A percentile compares a stretch with the other conserved stretches of the same genome.
Evolutionary conservation across 164 flowering plant species (phyloP).

Genomic region (Vitis rupestris): DNA sequence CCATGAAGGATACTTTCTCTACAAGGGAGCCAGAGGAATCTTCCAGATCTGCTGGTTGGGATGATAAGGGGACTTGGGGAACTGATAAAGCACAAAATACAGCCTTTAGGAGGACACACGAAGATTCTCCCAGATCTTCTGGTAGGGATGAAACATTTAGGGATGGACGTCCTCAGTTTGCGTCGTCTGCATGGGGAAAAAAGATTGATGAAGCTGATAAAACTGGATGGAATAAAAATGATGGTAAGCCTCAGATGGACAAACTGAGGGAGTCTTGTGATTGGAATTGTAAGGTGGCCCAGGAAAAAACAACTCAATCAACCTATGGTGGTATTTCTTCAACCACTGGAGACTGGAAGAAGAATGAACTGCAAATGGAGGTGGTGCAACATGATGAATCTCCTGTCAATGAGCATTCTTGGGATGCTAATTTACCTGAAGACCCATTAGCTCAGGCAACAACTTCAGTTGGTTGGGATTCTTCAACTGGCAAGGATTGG

Average conservation of each 20-base stretch:
- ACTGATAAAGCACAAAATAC: too few species aligned
- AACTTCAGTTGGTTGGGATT: conserved; percentile 9
- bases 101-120: too few species aligned
- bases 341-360: background rate
- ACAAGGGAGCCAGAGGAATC: background rate
- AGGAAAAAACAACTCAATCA: background rate
- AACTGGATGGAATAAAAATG: conserved; percentile 4
- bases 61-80: background rate
- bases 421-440: background rate
- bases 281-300: conserved; percentile 12
- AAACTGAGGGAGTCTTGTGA: conserved; percentile 1
- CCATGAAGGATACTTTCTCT: too few species aligned
- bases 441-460: background rate
- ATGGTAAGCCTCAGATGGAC: background rate
- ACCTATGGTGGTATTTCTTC: background rate
- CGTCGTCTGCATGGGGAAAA: conserved; percentile 10
- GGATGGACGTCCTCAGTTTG: conserved; percentile 1
- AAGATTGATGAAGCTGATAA: conserved; percentile 1
- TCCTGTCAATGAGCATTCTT: background rate
- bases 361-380: background rate
- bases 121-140: background rate
- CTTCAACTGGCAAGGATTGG: conserved; percentile 5
- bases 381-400: background rate
- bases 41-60: conserved; percentile 27
- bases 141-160: background rate